These are phyloP conservation scores for Apiotrichum domesticum DNA, from an alignment of 1,284 basidiomycete species.

Conservation along the genomic window DNA sequence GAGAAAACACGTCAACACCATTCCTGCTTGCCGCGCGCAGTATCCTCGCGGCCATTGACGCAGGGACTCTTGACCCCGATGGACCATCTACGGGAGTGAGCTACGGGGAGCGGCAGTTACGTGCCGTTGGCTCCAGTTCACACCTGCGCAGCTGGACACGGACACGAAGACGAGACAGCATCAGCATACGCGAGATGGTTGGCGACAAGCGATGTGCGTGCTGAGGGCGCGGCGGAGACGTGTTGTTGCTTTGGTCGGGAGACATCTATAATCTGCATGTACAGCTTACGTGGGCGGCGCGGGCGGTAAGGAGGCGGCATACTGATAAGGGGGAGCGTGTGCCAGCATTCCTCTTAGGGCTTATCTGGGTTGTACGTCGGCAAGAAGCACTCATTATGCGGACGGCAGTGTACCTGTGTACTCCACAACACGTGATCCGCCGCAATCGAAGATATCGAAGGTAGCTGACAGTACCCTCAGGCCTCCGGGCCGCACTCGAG, in stretches of 20 bases:
- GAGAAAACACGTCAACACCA: slow-evolving; percentile 88
- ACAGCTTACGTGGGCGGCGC: background rate
- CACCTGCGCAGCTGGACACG: slow-evolving; percentile 4
- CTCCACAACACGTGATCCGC: too few relatives aligned
- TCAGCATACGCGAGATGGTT: slow-evolving; percentile 18
- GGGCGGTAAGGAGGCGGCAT: too few relatives aligned
- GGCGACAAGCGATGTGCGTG: slow-evolving; percentile 10
- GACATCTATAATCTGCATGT: background rate
- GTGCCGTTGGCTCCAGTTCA: slow-evolving; percentile 56
- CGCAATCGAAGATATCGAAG: too few relatives aligned
- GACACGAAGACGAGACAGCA: slow-evolving; percentile 12
- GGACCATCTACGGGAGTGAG: slow-evolving; percentile 88
- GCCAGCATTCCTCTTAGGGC: too few relatives aligned
- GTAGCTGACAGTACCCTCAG: too few relatives aligned
- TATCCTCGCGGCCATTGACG: slow-evolving; percentile 88
- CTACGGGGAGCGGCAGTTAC: slow-evolving; percentile 86
- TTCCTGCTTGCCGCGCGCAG: slow-evolving; percentile 85
- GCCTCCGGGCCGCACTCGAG: too few relatives aligned
- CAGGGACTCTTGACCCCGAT: slow-evolving; percentile 85
- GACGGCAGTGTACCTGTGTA: too few relatives aligned
- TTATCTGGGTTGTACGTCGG: too few relatives aligned
- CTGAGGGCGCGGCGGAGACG: background rate
- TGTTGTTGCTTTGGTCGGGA: background rate
- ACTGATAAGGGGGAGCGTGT: too few relatives aligned
- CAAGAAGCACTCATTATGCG: too few relatives aligned